Evolutionary conservation across 2,329 filamentous ascomycete species (phyloP).

Genomic region (Corinectria fuckeliana): DNA sequence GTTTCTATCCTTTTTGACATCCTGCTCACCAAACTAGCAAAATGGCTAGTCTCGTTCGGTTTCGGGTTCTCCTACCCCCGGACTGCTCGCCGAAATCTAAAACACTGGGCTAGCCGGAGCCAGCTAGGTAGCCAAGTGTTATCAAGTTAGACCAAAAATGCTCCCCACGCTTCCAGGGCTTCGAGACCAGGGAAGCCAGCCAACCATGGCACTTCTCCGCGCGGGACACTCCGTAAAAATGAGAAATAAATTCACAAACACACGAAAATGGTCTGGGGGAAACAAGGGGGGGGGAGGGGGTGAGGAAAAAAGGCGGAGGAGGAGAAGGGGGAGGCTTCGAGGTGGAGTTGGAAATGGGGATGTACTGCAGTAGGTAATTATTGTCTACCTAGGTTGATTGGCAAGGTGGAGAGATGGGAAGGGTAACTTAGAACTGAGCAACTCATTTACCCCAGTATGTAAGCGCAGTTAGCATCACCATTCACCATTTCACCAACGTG

Average conservation of each 20-base stretch:
- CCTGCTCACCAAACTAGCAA: background rate
- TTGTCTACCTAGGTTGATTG: too few relatives aligned
- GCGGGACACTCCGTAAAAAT: constrained; percentile 13
- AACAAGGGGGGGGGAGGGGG: background rate
- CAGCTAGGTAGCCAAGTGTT: background rate
- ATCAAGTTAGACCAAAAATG: background rate
- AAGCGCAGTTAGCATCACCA: too few relatives aligned
- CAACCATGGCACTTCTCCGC: constrained; percentile 5
- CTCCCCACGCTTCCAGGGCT: background rate
- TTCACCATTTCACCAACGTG: too few relatives aligned
- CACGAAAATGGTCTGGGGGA: constrained; percentile 11
- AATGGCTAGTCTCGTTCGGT: background rate
- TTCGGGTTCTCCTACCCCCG: background rate
- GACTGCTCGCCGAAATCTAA: background rate
- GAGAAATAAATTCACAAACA: constrained; percentile 1
- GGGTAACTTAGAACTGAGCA: background rate
- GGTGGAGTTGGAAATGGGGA: constrained; percentile 4
- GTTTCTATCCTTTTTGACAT: too few relatives aligned
- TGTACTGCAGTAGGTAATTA: background rate
- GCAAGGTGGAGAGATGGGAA: too few relatives aligned
- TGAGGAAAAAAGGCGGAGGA: background rate
- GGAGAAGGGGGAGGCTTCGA: constrained; percentile 4
- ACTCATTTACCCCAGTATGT: background rate
- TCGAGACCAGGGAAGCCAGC: background rate
- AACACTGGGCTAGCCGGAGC: background rate